Evolutionary conservation across 192 early-diverging fungal species (phyloP).

Genomic region (Umbelopsis sp.): DNA sequence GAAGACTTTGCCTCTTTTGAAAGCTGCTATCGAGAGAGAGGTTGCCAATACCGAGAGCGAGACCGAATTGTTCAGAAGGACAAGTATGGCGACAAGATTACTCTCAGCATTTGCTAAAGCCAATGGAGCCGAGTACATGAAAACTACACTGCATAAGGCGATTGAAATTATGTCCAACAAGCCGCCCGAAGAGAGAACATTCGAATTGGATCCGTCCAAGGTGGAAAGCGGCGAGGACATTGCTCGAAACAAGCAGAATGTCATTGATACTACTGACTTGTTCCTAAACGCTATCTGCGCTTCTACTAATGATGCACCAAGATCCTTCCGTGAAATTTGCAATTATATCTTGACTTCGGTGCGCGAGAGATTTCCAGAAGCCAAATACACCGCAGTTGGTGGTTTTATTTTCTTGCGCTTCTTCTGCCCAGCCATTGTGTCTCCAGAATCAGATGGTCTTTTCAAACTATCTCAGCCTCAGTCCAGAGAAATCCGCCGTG

Average conservation of each 20-base stretch:
- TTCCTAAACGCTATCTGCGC: conserved; percentile 86
- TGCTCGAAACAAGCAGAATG: conserved; percentile 76
- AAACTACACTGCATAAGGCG: conserved; percentile 78
- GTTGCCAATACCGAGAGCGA: conserved; percentile 80
- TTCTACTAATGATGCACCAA: conserved; percentile 71
- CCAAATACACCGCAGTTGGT: conserved; percentile 86
- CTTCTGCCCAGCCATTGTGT: conserved; percentile 93
- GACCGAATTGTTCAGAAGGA: conserved; percentile 88
- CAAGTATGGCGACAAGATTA: conserved; percentile 88
- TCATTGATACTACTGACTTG: conserved; percentile 71
- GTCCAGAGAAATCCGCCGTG: conserved; percentile 78
- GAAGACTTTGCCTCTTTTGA: conserved; percentile 72
- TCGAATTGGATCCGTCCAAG: conserved; percentile 88
- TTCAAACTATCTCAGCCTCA: conserved; percentile 59
- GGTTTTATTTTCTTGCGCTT: conserved; percentile 96
- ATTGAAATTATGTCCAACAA: conserved; percentile 69
- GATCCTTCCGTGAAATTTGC: conserved; percentile 79
- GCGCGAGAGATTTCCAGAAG: conserved; percentile 79
- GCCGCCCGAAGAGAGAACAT: conserved; percentile 72
- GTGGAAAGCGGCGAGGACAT: conserved; percentile 67
- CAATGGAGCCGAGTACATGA: conserved; percentile 81
- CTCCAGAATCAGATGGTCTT: conserved; percentile 84
- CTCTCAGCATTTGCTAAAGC: conserved; percentile 83
- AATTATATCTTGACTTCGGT: conserved; percentile 79
- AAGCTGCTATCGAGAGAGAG: conserved; percentile 82